Evolutionary conservation across 129 eudicot species (phyloP), one percentile per base, ranked within the genome.

Genomic region (Artemisia argyi): DNA sequence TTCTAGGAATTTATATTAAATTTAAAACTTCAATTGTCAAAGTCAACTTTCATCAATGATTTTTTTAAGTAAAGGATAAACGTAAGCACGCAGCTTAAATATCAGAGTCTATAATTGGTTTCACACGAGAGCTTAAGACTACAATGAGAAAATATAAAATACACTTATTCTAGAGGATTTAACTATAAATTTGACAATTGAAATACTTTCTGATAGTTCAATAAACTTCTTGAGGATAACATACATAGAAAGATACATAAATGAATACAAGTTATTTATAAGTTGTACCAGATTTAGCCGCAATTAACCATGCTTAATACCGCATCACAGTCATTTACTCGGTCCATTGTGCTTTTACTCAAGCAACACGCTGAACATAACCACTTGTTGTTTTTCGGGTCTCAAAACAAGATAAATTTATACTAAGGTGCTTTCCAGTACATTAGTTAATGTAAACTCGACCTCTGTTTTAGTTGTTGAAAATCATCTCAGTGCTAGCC

Each of bases 401-500:
- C 65, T 39, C 35, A 47, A 51, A 68, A 65, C 0, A 46, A 49
- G 51, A 42, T 26, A 18, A 35, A 39, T 51, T 39, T 26, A 74
- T 4, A 58, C 11, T 72, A 8, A 72, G 2, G 61, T 58, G 76
- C 17, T 59, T 52, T 62, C 30, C 6, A 18, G 35, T 47, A 63
- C 73, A 80, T 17, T 50, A 68, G 15, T 18, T 9, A 1, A 46
- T 20, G n/a, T n/a, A 17, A 51, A 52, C 18, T 15, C 19, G 18
- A 52, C 57, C 57, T 52, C 19, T 52, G 44, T 47, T 13, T 79
- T 69, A 77, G 49, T 35, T 57, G 71, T 76, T 65, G 76, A 90
- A 88, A 56, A 86, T 78, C 97, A 95, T 90, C 15, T 88, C 91
- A 28, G 74, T 85, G 71, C 88, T 88, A 53, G 77, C 35, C 94